A percentile compares a stretch with the other conserved stretches of the same genome.
Conservation (phyloP, 352 stramenopile genomes). For the Pythium coloratum region DNA sequence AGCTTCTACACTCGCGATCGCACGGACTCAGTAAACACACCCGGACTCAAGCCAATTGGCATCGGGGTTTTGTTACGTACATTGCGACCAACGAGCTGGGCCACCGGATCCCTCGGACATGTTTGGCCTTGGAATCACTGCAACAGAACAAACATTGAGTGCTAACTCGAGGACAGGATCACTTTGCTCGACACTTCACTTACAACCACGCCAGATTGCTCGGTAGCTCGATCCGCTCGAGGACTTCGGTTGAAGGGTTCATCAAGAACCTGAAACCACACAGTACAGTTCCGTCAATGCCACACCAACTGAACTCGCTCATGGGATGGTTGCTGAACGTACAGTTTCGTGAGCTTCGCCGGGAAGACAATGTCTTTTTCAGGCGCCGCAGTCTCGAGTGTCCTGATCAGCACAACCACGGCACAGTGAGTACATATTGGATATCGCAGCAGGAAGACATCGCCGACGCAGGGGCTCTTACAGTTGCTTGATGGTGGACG, state of each 20-base stretch:
- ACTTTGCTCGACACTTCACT: not conserved
- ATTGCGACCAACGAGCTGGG: not conserved
- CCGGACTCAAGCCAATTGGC: too few species aligned
- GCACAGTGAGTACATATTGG: not conserved
- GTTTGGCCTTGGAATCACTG: not conserved
- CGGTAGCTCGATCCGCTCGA: not conserved
- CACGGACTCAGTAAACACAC: too few species aligned
- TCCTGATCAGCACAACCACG: not conserved
- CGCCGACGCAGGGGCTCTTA: not conserved
- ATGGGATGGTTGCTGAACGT: not conserved
- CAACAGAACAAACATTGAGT: not conserved
- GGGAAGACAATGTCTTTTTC: not conserved
- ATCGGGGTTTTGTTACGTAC: not conserved
- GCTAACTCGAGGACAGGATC: too few species aligned
- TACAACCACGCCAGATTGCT: not conserved
- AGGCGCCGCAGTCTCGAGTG: not conserved
- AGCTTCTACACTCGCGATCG: too few species aligned
- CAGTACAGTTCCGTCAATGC: too few species aligned
- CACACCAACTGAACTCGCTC: not conserved
- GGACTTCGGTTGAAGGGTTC: not conserved
- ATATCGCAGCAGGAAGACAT: not conserved
- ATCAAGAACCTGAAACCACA: not conserved
- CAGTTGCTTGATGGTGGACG: not conserved
- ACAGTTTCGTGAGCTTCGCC: not conserved
- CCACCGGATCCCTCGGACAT: not conserved